Percentiles rank a stretch among this genome's conserved stretches.
phyloP scores from a whole-genome alignment of 2,329 filamentous ascomycete species.

The Monosporascus ibericus region DNA sequence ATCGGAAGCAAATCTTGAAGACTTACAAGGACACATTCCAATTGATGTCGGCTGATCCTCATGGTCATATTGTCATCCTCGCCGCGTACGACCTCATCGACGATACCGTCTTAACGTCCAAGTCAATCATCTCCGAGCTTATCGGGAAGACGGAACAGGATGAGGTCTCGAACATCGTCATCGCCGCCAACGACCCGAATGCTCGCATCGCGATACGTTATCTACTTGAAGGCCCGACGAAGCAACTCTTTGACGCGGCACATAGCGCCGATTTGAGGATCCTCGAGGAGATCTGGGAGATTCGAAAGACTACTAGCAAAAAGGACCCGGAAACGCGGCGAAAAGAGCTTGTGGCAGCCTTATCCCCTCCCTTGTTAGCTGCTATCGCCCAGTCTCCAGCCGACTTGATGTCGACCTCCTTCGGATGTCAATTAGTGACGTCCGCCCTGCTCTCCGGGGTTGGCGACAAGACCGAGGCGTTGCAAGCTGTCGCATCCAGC shows the following conservation, averaged over 20 bases:
- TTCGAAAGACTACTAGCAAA: constrained; percentile 82
- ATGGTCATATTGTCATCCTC: constrained; percentile 77
- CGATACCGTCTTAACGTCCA: constrained; percentile 83
- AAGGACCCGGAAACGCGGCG: constrained; percentile 76
- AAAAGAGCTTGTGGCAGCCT: constrained; percentile 65
- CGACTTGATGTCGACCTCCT: constrained; percentile 66
- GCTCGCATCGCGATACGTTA: constrained; percentile 69
- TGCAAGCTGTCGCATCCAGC: constrained; percentile 62
- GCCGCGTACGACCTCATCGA: constrained; percentile 88
- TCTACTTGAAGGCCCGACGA: constrained; percentile 65
- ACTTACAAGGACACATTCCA: constrained; percentile 87
- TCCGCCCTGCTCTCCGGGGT: constrained; percentile 73
- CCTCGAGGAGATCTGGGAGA: constrained; percentile 69
- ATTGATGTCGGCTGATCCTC: constrained; percentile 71
- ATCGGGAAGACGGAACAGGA: constrained; percentile 64
- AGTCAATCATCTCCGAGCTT: constrained; percentile 82
- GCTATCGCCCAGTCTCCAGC: constrained; percentile 63
- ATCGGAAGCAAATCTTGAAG: constrained; percentile 82
- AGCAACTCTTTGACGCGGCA: constrained; percentile 53
- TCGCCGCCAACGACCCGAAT: constrained; percentile 58
- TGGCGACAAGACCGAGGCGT: constrained; percentile 70
- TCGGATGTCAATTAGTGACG: constrained; percentile 80
- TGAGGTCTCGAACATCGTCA: constrained; percentile 58
- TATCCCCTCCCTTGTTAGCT: constrained; percentile 70
- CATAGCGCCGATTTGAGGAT: constrained; percentile 63